phyloP scores from a whole-genome alignment of 345 rosid species.

The Theobroma cacao region DNA sequence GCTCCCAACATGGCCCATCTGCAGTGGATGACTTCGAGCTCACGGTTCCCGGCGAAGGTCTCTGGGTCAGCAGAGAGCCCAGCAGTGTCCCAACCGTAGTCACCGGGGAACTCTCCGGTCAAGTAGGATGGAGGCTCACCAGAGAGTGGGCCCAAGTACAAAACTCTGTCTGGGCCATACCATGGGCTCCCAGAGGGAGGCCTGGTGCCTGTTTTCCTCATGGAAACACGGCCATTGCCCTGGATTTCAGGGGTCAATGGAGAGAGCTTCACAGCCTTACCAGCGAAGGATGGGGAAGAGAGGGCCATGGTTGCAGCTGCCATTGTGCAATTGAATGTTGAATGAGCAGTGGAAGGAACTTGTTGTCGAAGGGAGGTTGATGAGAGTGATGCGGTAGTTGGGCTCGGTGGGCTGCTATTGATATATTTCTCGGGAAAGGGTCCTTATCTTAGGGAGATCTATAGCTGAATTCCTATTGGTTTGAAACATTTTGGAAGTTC shows the following conservation, averaged over 20 bases:
- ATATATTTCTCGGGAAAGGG: slow-evolving; percentile 7
- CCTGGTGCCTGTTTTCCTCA: slow-evolving; percentile 39
- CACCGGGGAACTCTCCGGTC: slow-evolving; percentile 78
- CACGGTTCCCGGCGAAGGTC: slow-evolving; percentile 89
- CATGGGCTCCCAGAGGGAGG: slow-evolving; percentile 52
- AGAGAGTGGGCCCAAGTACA: slow-evolving; percentile 80
- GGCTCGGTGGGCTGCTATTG: slow-evolving; percentile 15
- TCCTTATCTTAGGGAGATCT: slow-evolving; percentile 35
- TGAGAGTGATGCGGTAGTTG: neutral
- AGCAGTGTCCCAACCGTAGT: slow-evolving; percentile 79
- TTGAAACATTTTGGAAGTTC: slow-evolving; percentile 2
- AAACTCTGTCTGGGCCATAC: slow-evolving; percentile 76
- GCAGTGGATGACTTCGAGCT: slow-evolving; percentile 77
- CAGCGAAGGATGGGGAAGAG: slow-evolving; percentile 51
- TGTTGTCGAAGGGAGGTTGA: neutral
- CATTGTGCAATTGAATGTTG: slow-evolving; percentile 19
- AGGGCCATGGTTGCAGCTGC: slow-evolving; percentile 58
- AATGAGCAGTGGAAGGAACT: neutral
- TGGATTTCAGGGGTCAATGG: slow-evolving; percentile 33
- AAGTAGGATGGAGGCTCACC: slow-evolving; percentile 76
- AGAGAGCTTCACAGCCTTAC: slow-evolving; percentile 45
- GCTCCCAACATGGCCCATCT: slow-evolving; percentile 92
- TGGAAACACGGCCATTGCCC: slow-evolving; percentile 42
- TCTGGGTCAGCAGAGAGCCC: slow-evolving; percentile 89
- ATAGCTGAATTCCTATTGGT: slow-evolving; percentile 25